A percentile compares a stretch with the other conserved stretches of the same genome.
These are phyloP conservation scores for Colletotrichum sp. DNA, from an alignment of 2,329 filamentous ascomycete genomes.

Conservation along the genomic window DNA sequence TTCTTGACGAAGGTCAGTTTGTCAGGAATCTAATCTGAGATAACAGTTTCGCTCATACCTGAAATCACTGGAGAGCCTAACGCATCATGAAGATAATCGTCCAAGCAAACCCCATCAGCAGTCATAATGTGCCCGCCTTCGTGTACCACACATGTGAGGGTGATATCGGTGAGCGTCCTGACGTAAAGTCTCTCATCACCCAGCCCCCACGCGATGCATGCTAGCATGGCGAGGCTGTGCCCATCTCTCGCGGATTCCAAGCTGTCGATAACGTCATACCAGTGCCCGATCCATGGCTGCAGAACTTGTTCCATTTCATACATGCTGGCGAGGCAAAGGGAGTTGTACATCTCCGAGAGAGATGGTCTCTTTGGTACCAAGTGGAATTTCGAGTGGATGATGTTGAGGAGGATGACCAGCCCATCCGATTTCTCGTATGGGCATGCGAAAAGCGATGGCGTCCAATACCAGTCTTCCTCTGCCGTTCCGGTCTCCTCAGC, in stretches of 20 bases:
- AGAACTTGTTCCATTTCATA: constrained; percentile 13
- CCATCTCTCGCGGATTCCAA: neutral
- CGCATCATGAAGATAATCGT: neutral
- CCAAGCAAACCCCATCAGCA: neutral
- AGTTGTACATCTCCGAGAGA: neutral
- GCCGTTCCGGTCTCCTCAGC: neutral
- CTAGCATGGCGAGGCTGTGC: neutral
- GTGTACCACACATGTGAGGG: neutral
- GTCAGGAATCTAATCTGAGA: no score
- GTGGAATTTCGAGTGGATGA: constrained; percentile 2
- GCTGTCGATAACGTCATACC: neutral
- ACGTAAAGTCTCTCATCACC: constrained; percentile 6
- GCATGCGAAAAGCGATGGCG: neutral
- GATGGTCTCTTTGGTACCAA: neutral
- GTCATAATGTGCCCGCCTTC: neutral
- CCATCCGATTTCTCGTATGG: constrained; percentile 1
- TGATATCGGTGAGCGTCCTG: neutral
- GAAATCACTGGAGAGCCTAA: constrained; percentile 7
- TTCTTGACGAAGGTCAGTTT: neutral
- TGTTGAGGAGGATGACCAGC: constrained; percentile 3
- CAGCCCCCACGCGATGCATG: constrained; percentile 3
- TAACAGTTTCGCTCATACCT: neutral
- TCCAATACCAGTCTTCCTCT: neutral
- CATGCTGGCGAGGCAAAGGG: constrained; percentile 4
- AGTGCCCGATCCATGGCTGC: constrained; percentile 10